Base-by-base conservation (phyloP, 257 asterid genomes). In the Handroanthus guayacan region DNA sequence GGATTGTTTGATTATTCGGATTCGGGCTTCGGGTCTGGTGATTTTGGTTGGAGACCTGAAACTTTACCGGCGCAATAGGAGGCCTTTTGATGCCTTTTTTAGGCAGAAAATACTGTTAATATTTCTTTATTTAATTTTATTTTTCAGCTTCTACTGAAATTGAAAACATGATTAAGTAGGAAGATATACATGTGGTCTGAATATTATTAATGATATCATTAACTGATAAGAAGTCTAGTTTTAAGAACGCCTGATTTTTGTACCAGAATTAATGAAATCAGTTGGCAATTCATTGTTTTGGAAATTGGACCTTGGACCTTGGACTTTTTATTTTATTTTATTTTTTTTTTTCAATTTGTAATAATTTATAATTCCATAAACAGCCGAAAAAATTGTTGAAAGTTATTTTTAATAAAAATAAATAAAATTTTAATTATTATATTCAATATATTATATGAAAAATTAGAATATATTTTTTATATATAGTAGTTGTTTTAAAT, bases 1-100 rank as follows among this genome's bases (percentile, higher is more conserved):
- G 97, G 89, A 71, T 74, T 92, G 78, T 92, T 94, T 77, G 96
- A 90, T 52, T 82, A 89, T 76, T 81, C 95, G 82, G 97, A 90
- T 82, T 61, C 84, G 68, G 88, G 84, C 17, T 90, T 82, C 69
- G 97, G 90, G 83, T 72, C 87, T 20, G 62, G 76, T n/a, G 96
- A 87, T 75, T 80, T 75, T 36, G 7, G 57, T 0, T 84, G 89
- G 86, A 82, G 85, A 79, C 85, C 93, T 80, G 96, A 88, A 64
- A 88, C 87, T 1, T 76, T 83, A 67, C 92, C 92, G 45, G 91
- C 93, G 52, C 86, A 89, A 31, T 91, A 88, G 87, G 63, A 62
- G 4, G 5, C 10, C 31, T 57, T 11, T 52, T 83, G 7, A 18
- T 18, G 0, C 1, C 9, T 5, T 5, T 1, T 72, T 38, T 67